Conservation (phyloP, 306 rosid species). For the Inga oerstediana region DNA sequence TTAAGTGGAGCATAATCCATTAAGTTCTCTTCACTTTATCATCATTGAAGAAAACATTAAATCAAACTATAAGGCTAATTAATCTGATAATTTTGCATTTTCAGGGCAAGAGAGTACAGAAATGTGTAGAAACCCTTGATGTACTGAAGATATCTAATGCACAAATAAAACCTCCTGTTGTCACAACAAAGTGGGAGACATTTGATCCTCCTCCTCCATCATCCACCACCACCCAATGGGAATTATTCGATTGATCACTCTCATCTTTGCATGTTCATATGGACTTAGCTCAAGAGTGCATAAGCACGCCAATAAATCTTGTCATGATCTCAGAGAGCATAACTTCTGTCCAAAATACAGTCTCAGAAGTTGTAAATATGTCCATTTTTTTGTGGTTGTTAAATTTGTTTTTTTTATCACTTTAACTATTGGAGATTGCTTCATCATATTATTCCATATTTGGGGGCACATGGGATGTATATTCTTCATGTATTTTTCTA, state of each 20-base stretch:
- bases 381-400: constrained; percentile 1
- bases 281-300: neutral
- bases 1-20: neutral
- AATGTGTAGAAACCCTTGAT: constrained; percentile 77
- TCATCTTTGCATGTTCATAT: constrained; percentile 9
- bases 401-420: neutral
- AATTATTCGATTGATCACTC: constrained; percentile 38
- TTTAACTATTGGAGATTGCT: neutral
- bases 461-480: neutral
- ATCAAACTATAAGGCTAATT: neutral
- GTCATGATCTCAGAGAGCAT: neutral
- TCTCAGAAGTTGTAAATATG: constrained; percentile 26
- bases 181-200: constrained; percentile 84
- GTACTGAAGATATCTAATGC: constrained; percentile 64
- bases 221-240: constrained; percentile 33
- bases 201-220: constrained; percentile 44
- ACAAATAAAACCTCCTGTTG: constrained; percentile 55
- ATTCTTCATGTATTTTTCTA: neutral
- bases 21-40: neutral
- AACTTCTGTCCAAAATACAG: constrained; percentile 15
- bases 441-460: neutral
- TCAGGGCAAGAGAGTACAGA: constrained; percentile 80
- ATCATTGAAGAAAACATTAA: neutral
- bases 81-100: constrained; percentile 24
- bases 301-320: constrained; percentile 24